Evolutionary conservation across 2,329 filamentous ascomycete genomes (phyloP), one percentile per base, ranked within the genome.

Genomic region (Gliomastix tumulicola): DNA sequence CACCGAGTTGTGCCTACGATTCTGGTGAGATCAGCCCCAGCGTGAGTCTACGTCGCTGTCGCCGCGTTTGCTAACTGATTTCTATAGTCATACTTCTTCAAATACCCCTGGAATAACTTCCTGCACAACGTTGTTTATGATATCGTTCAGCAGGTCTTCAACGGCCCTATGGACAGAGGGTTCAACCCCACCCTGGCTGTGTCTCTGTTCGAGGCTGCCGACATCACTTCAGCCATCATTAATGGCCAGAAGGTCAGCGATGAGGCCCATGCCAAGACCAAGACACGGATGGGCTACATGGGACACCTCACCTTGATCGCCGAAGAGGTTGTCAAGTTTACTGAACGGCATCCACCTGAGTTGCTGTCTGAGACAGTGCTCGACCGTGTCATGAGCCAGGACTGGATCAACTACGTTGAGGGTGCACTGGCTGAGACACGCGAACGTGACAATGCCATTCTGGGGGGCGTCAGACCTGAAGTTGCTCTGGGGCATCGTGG

Each of bases 41-140:
- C n/a, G n/a, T n/a, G n/a, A n/a, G n/a, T n/a, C n/a, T n/a, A n/a
- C n/a, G n/a, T 34, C 8, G 11, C 19, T 34, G 28, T 8, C 35
- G 13, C 7, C 17, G 33, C 21, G 20, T 30, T 4, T 33, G 16
- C 25, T 19, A 27, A 30, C 12, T 25, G 20, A 16, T 19, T 22
- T 18, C 2, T 6, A 3, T 45, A 94, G 88, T 86, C 88, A 39
- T 97, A 97, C 68, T 98, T 98, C 65, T 98, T 98, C 68, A 80
- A 84, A 41, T 98, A 97, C 53, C 90, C 92, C 2, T 98, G 92
- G 92, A 98, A 98, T 62, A 98, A 98, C 59, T 98, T 98, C 55
- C 74, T 98, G 31, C 92, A 98, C 63, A 98, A 98, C 54, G 92
- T 98, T 30, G 92, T 98, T 33, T 98, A 98, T 56, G 92, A 98